Percentiles rank a stretch among this genome's conserved stretches.
These are phyloP conservation scores for Apiospora hydei DNA, from an alignment of 2,329 filamentous ascomycete species.

Conservation along the genomic window DNA sequence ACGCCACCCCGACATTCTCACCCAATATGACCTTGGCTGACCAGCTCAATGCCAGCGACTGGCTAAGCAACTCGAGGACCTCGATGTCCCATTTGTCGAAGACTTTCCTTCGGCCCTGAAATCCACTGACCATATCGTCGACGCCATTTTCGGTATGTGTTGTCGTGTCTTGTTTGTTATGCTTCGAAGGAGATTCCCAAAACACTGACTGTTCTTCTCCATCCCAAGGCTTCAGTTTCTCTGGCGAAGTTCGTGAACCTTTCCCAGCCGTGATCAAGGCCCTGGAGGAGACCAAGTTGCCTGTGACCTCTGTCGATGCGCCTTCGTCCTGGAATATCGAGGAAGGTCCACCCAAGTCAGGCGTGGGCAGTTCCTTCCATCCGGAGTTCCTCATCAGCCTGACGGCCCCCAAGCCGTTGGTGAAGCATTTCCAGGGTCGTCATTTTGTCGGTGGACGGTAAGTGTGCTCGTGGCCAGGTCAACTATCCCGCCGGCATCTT, in stretches of 20 bases:
- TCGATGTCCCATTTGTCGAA: slow-evolving; percentile 82
- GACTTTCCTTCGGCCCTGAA: slow-evolving; percentile 75
- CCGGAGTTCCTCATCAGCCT: slow-evolving; percentile 84
- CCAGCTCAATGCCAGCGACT: slow-evolving; percentile 65
- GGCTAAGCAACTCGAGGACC: slow-evolving; percentile 81
- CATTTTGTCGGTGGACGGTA: slow-evolving; percentile 92
- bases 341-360: slow-evolving; percentile 77
- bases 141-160: slow-evolving; percentile 85
- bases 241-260: slow-evolving; percentile 89
- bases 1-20: not conserved
- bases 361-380: slow-evolving; percentile 80
- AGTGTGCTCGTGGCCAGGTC: slow-evolving; percentile 39
- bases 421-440: slow-evolving; percentile 81
- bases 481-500: not conserved
- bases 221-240: slow-evolving; percentile 82
- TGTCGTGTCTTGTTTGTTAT: slow-evolving; percentile 8
- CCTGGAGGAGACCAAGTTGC: slow-evolving; percentile 74
- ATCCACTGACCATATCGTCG: slow-evolving; percentile 81
- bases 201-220: slow-evolving; percentile 31
- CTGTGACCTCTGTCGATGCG: slow-evolving; percentile 89
- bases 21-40: slow-evolving; percentile 7
- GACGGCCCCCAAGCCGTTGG: slow-evolving; percentile 91
- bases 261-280: slow-evolving; percentile 83
- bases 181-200: slow-evolving; percentile 17
- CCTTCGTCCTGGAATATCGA: slow-evolving; percentile 97